These are phyloP conservation scores for Gymnopilus dilepis DNA, from an alignment of 768 basidiomycete genomes.

Conservation along the genomic window DNA sequence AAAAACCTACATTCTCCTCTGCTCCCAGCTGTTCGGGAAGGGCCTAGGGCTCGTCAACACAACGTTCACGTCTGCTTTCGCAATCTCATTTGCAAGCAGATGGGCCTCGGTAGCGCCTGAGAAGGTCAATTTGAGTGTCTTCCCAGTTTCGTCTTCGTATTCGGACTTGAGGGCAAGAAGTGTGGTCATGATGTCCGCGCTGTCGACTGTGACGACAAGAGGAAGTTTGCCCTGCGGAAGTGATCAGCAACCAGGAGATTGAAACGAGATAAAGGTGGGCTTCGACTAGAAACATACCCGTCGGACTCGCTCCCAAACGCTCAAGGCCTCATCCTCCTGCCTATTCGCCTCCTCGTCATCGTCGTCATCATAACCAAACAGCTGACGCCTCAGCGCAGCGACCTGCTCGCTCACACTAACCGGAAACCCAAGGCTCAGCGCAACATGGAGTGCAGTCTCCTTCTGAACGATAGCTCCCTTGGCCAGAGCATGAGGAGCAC, in stretches of 20 bases:
- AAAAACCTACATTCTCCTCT: slow-evolving; percentile 58
- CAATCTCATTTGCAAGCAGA: slow-evolving; percentile 68
- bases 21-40: slow-evolving; percentile 70
- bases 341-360: slow-evolving; percentile 25
- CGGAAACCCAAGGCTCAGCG: slow-evolving; percentile 39
- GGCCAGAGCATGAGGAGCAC: slow-evolving; percentile 62
- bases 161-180: slow-evolving; percentile 65
- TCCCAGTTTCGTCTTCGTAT: slow-evolving; percentile 43
- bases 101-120: slow-evolving; percentile 65
- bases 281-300: slow-evolving; percentile 32
- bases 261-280: not conserved
- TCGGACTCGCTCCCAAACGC: slow-evolving; percentile 40
- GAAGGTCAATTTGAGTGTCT: slow-evolving; percentile 51
- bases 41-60: slow-evolving; percentile 68
- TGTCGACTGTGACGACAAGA: slow-evolving; percentile 69
- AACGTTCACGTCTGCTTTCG: slow-evolving; percentile 68
- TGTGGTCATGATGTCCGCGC: slow-evolving; percentile 77
- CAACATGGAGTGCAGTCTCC: slow-evolving; percentile 68
- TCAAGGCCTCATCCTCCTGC: slow-evolving; percentile 25
- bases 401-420: slow-evolving; percentile 70
- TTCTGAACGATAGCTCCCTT: slow-evolving; percentile 69
- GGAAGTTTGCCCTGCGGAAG: slow-evolving; percentile 55
- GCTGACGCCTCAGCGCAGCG: slow-evolving; percentile 52
- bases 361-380: slow-evolving; percentile 35
- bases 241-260: not conserved